Percentiles rank a stretch among this genome's conserved stretches.
These are phyloP conservation scores for Eragrostis curvula DNA, from an alignment of 176 grass and related monocot genomes.

Conservation along the genomic window DNA sequence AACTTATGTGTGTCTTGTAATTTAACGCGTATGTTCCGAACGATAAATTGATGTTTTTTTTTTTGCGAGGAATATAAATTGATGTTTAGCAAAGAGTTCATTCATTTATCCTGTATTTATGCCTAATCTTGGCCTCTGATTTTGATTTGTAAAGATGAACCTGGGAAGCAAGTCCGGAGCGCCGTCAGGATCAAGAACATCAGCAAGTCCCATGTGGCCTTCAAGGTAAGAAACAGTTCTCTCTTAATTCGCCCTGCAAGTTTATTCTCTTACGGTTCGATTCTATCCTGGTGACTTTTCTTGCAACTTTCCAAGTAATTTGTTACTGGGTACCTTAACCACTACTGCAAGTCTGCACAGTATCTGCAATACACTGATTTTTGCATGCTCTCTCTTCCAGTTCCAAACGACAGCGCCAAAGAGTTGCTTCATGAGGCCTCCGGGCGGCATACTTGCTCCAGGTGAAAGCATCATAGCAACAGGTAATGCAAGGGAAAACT, in stretches of 20 bases:
- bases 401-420: slow-evolving; percentile 99
- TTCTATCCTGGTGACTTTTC: neutral
- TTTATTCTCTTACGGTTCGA: neutral
- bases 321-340: neutral
- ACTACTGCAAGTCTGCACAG: slow-evolving; percentile 8
- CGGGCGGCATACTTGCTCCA: slow-evolving; percentile 85
- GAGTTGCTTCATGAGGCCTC: slow-evolving; percentile 98
- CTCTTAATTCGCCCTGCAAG: neutral
- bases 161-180: slow-evolving; percentile 91
- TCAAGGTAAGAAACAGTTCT: slow-evolving; percentile 53
- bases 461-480: slow-evolving; percentile 94
- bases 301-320: neutral
- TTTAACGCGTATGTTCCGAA: neutral
- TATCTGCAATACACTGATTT: neutral
- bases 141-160: slow-evolving; percentile 69
- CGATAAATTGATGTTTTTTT: neutral
- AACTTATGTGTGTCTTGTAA: neutral
- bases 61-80: too few relatives aligned
- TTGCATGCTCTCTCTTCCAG: slow-evolving; percentile 45
- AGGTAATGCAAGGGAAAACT: slow-evolving; percentile 49
- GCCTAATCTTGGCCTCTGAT: neutral
- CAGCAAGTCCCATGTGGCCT: slow-evolving; percentile 95
- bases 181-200: slow-evolving; percentile 95
- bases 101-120: neutral
- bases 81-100: neutral